Percentiles rank a stretch among this genome's conserved stretches.
phyloP scores from a whole-genome alignment of 2,329 filamentous ascomycete genomes.

The Ophiosphaerella narmari region DNA sequence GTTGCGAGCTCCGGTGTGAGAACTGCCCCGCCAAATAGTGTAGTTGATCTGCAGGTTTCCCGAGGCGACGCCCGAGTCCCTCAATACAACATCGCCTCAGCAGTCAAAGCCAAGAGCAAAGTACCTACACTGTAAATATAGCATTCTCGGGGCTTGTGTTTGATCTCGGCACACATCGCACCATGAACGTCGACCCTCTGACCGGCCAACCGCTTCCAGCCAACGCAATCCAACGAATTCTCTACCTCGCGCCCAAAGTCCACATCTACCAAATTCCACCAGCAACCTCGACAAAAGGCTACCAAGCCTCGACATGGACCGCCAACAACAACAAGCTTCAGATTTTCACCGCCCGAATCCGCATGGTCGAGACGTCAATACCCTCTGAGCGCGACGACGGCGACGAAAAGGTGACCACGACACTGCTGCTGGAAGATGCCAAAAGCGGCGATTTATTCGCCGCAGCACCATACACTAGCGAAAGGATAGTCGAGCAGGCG shows the following conservation, averaged over 20 bases:
- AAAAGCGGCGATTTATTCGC: constrained; percentile 77
- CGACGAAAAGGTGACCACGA: constrained; percentile 67
- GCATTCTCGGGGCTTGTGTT: not conserved
- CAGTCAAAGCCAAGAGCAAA: not conserved
- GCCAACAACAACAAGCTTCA: constrained; percentile 66
- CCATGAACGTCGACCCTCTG: constrained; percentile 71
- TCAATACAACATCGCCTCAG: not conserved
- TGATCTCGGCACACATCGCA: not conserved
- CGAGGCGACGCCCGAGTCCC: too few relatives aligned
- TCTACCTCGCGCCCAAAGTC: constrained; percentile 74
- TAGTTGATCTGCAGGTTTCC: too few relatives aligned
- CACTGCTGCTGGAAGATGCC: constrained; percentile 79
- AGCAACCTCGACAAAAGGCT: constrained; percentile 75
- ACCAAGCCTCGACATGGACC: constrained; percentile 79
- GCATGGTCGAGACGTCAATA: constrained; percentile 75
- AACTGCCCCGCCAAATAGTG: constrained; percentile 23
- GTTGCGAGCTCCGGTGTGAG: not conserved
- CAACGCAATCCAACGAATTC: constrained; percentile 82
- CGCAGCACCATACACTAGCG: constrained; percentile 74
- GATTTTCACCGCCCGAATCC: constrained; percentile 84
- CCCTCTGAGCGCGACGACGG: constrained; percentile 43
- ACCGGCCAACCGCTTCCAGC: constrained; percentile 70
- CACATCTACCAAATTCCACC: constrained; percentile 90
- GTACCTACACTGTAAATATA: not conserved
- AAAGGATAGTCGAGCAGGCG: constrained; percentile 72